phyloP scores from a whole-genome alignment of 2,329 filamentous ascomycete species.

The Claviceps sp. region DNA sequence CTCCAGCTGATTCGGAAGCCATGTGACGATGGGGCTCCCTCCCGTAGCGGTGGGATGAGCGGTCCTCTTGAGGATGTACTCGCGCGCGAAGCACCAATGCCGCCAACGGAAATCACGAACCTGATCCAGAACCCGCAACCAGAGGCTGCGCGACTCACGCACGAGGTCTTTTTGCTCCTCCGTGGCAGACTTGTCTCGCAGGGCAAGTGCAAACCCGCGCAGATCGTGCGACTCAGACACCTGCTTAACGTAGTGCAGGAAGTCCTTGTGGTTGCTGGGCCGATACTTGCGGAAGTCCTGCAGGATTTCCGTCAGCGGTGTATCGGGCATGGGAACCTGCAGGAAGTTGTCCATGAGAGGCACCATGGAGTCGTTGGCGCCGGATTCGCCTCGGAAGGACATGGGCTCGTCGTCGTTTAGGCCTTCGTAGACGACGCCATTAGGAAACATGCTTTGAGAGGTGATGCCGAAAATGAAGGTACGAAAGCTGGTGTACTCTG shows the following conservation, averaged over 20 bases:
- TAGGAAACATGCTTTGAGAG: constrained; percentile 83
- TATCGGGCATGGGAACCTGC: constrained; percentile 75
- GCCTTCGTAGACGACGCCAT: constrained; percentile 82
- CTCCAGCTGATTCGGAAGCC: constrained; percentile 69
- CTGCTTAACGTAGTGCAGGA: constrained; percentile 57
- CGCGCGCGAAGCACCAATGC: constrained; percentile 74
- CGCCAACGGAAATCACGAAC: constrained; percentile 73
- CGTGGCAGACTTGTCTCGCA: constrained; percentile 9
- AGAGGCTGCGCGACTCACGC: constrained; percentile 43
- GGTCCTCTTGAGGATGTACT: constrained; percentile 73
- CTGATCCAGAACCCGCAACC: constrained; percentile 55
- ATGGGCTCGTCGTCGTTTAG: constrained; percentile 56
- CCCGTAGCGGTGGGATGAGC: constrained; percentile 67
- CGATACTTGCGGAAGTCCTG: constrained; percentile 81
- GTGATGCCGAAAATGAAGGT: constrained; percentile 98
- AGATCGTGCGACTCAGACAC: constrained; percentile 36
- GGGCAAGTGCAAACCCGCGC: constrained; percentile 42
- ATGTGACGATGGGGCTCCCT: constrained; percentile 71
- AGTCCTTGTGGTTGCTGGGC: constrained; percentile 77
- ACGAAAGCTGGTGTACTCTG: constrained; percentile 76
- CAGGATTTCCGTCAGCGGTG: constrained; percentile 78
- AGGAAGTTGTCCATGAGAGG: constrained; percentile 81
- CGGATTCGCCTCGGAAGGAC: constrained; percentile 81
- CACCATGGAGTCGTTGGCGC: constrained; percentile 90
- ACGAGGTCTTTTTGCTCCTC: constrained; percentile 29